Evolutionary conservation across 306 rosid species (phyloP), one percentile per base, ranked within the genome.

Genomic region (Corylus heterophylla): DNA sequence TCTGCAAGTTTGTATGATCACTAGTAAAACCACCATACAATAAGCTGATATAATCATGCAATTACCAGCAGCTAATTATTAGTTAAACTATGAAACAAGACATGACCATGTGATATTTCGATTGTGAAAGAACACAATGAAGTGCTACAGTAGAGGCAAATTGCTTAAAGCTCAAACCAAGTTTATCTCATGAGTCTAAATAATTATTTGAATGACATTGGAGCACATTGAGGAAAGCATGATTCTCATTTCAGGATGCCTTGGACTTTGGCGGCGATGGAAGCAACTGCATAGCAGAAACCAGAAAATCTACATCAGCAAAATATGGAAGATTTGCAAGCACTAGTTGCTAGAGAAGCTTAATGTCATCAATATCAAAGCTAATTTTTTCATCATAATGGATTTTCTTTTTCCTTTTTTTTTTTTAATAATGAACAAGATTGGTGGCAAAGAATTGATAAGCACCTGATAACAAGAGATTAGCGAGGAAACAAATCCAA

Each of bases 391-490:
- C 27, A 0, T 35, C 37, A 29, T 5, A 14, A 14, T 14, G 10
- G 16, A 22, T 59, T n/a, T 59, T 12, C 66, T n/a, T 62, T 27
- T 12, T 45, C 44, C 10, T n/a, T n/a, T n/a, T n/a, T 39, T 39
- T 12, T 44, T 10, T 39, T n/a, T 44, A 17, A 42, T 44, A 4
- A 69, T 42, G 18, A 56, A 18, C 56, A 27, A 74, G 51, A 13
- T 17, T 22, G n/a, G 13, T 4, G 69, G 45, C 80, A 61, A 45
- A 44, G 76, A 54, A 71, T 35, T 2, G 58, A 78, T 74, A 55
- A 20, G 79, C 54, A 95, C 99, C 99, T 95, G 99, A 86, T 93
- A 95, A 82, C 99, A 95, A 37, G 99, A 91, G 77, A 95, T 93
- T 64, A 95, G 89, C 67, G 99, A 95, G 83, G 90, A 55, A 67